These are phyloP conservation scores for Alternaria ethzedia DNA, from an alignment of 2,329 filamentous ascomycete genomes.

Conservation along the genomic window DNA sequence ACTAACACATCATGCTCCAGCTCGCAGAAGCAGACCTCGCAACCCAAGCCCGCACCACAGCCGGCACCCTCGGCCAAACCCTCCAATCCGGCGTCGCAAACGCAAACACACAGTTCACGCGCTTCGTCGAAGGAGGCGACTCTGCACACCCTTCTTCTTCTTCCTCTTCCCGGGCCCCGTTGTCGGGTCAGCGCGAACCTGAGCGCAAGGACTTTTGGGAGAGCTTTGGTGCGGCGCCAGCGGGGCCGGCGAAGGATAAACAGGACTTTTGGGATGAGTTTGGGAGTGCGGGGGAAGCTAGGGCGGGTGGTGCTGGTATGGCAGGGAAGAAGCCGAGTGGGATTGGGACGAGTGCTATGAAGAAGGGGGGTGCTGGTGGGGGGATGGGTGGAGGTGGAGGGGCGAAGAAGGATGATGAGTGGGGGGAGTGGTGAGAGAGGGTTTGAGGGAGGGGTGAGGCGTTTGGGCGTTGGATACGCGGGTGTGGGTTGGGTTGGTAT, in stretches of 20 bases:
- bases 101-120: constrained; percentile 79
- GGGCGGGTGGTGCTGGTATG: constrained; percentile 18
- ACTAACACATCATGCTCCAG: constrained; percentile 53
- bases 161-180: constrained; percentile 6
- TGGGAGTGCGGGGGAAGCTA: constrained; percentile 40
- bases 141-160: constrained; percentile 7
- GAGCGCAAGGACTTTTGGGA: constrained; percentile 67
- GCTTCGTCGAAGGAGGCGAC: constrained; percentile 86
- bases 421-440: constrained; percentile 59
- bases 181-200: constrained; percentile 54
- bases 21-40: constrained; percentile 71
- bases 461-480: constrained; percentile 8
- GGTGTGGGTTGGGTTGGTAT: background rate
- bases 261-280: constrained; percentile 62
- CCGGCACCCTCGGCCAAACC: constrained; percentile 63
- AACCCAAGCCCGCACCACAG: constrained; percentile 65
- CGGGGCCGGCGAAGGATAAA: constrained; percentile 56
- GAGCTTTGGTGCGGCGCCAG: constrained; percentile 72
- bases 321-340: constrained; percentile 52
- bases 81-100: constrained; percentile 71
- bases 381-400: constrained; percentile 31
- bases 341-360: constrained; percentile 71
- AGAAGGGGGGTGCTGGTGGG: constrained; percentile 50
- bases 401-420: constrained; percentile 62
- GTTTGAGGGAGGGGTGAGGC: background rate